phyloP scores from a whole-genome alignment of 176 grass and related monocot genomes.

The Lolium multiflorum region DNA sequence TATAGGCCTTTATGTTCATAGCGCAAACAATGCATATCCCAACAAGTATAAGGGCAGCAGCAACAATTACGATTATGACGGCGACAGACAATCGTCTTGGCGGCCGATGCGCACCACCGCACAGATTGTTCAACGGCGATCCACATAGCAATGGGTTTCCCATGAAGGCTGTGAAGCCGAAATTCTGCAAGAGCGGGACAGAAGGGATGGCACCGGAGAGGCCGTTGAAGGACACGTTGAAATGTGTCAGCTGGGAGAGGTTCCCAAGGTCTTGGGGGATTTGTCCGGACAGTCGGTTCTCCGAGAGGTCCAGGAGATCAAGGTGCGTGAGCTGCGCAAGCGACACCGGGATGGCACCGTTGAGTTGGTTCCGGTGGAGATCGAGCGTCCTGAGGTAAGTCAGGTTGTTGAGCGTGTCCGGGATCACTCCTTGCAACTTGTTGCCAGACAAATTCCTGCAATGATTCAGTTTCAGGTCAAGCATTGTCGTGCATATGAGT shows the following conservation, averaged over 20 bases:
- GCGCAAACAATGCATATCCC: conserved; percentile 82
- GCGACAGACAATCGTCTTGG: conserved; percentile 47
- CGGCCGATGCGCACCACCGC: conserved; percentile 49
- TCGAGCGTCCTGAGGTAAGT: conserved; percentile 82
- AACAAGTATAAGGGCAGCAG: conserved; percentile 74
- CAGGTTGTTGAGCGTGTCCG: conserved; percentile 69
- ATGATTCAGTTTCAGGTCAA: conserved; percentile 47
- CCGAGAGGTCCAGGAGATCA: conserved; percentile 70
- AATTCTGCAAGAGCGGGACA: conserved; percentile 58
- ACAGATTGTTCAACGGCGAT: conserved; percentile 62
- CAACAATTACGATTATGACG: conserved; percentile 90
- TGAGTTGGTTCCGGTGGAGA: conserved; percentile 69
- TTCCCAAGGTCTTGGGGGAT: conserved; percentile 68
- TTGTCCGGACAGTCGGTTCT: conserved; percentile 60
- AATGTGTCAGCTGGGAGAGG: conserved; percentile 69
- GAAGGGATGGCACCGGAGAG: conserved; percentile 81
- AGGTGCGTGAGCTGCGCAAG: conserved; percentile 77
- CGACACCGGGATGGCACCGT: conserved; percentile 63
- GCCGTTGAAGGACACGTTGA: conserved; percentile 86
- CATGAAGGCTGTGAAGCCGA: conserved; percentile 58
- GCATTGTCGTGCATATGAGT: not conserved
- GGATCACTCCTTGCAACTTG: conserved; percentile 73
- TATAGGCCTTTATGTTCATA: conserved; percentile 84
- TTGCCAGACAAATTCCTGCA: conserved; percentile 84
- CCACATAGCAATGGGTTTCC: conserved; percentile 76